Percentiles rank a stretch among this genome's conserved stretches.
Conservation (phyloP, 768 basidiomycete genomes). For the Phylloporus sp. region DNA sequence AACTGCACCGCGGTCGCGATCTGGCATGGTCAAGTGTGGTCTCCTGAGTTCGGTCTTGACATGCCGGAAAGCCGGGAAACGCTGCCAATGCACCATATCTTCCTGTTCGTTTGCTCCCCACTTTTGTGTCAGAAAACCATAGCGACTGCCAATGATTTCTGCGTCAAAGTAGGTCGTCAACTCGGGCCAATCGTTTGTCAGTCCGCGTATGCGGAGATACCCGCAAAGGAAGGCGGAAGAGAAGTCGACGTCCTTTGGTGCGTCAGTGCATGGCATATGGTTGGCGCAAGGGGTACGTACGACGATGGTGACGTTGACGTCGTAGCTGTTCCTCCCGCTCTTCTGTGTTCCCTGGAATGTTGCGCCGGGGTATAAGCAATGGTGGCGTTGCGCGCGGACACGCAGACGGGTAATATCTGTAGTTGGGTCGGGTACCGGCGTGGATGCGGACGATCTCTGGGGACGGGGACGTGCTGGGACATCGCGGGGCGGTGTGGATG, state of each 20-base stretch:
- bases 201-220: slow-evolving; percentile 86
- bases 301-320: slow-evolving; percentile 88
- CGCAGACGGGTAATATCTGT: slow-evolving; percentile 75
- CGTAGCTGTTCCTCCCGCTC: slow-evolving; percentile 90
- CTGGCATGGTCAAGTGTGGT: slow-evolving; percentile 73
- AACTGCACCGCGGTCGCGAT: slow-evolving; percentile 72
- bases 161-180: slow-evolving; percentile 96
- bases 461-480: slow-evolving; percentile 6
- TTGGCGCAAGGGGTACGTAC: slow-evolving; percentile 45
- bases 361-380: slow-evolving; percentile 84
- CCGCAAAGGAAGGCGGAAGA: slow-evolving; percentile 81
- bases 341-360: slow-evolving; percentile 90
- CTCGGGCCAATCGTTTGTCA: slow-evolving; percentile 93
- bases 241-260: slow-evolving; percentile 79
- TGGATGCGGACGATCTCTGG: slow-evolving; percentile 7
- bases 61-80: slow-evolving; percentile 86
- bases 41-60: slow-evolving; percentile 73
- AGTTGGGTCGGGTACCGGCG: slow-evolving; percentile 45
- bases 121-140: slow-evolving; percentile 86
- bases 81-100: slow-evolving; percentile 91
- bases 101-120: slow-evolving; percentile 91
- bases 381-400: slow-evolving; percentile 64
- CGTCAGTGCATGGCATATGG: slow-evolving; percentile 1
- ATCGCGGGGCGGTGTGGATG: slow-evolving; percentile 15
- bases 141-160: slow-evolving; percentile 86